Base-by-base conservation (phyloP, 2,329 filamentous ascomycete genomes). In the Neonectria sp. region DNA sequence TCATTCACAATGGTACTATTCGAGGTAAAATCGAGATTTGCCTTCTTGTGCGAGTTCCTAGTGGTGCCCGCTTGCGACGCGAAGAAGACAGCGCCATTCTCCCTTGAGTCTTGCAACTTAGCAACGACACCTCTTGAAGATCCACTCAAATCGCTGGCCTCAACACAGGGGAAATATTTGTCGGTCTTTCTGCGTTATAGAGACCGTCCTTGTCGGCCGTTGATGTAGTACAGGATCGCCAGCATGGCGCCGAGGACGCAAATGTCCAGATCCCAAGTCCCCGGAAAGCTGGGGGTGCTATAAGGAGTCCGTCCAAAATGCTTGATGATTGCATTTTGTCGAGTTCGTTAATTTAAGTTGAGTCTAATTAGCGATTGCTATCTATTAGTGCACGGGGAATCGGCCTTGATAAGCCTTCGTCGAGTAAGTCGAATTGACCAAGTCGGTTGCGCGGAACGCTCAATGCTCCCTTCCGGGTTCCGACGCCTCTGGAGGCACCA, bases 121-220 rank as follows among this genome's bases (percentile, higher is more conserved):
- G 98, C 93, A 67, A 98, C 80, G 70, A 98, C 95, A 82, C 98
- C 95, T 74, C 96, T 89, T 68, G 95, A 64, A 7, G 61, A 55
- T 4, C 13, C 9, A 35, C 33, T 35, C 11, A 11, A 12, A 5
- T 12, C 11, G 11, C 11, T 11, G 11, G 2, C 12, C 11, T 35
- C 33, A 11, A 35, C 11, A 11, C 33, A 4, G 2, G 11, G 11
- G 11, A 35, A 3, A 35, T 13, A 12, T 12, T 11, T 35, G 11
- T 12, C 5, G 12, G 4, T 6, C 13, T 37, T 37, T 15, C 5
- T 7, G 35, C 6, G 2, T 37, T 17, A 13, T 17, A 37, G 35
- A 35, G 12, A 98, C 95, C 82, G 98, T 95, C 7, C 25, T 6
- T 7, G 43, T 5, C 51, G 48, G 11, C 60, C 61, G 13, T 40